Base-by-base conservation (phyloP, 31 red algal species). In the Odonthalia washingtoniensis region DNA sequence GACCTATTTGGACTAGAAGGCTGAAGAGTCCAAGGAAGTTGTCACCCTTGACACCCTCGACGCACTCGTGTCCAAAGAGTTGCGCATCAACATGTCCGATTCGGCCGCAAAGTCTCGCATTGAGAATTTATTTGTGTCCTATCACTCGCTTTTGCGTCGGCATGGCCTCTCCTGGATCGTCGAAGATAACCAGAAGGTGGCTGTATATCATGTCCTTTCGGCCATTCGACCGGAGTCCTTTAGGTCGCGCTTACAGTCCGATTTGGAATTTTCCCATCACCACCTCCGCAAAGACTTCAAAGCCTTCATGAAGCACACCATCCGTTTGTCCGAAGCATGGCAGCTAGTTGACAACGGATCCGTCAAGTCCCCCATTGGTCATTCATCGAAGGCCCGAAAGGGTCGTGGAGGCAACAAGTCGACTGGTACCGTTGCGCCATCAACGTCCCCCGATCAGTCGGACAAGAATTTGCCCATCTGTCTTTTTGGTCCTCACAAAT, bases 11-110 rank as follows among this genome's bases (percentile, higher is more conserved):
- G 84, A 87, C 66, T 5, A 14, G 24, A 79, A 79, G 42, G 73
- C 85, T 28, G 34, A 77, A 67, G 85, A 88, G 31, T 31, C n/a
- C 2, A 88, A 88, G 74, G 72, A 78, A 65, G 32, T 18, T n/a
- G 2, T 79, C n/a, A 79, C 46, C 14, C 4, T 88, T 34, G 28
- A 34, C 34, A 39, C 61, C 21, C 2, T 88, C 37, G 52, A 88
- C 28, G 40, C 24, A 63, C 27, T 88, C 4, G 75, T 88, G 35
- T 17, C 35, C 21, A 77, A 60, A 33, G 35, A 75, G 32, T 65
- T 87, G 14, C 39, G 72, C n/a, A 87, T 87, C 39, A 43, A 87
- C 70, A 87, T 87, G 70, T 34, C 39, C 17, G 84, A 77, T 45
- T 27, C 16, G 52, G 43, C 70, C 49, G 72, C 84, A 16, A 77